A percentile compares a stretch with the other conserved stretches of the same genome.
Conservation (phyloP, 495 filamentous ascomycete species). For the Aspergillus cristatus region DNA sequence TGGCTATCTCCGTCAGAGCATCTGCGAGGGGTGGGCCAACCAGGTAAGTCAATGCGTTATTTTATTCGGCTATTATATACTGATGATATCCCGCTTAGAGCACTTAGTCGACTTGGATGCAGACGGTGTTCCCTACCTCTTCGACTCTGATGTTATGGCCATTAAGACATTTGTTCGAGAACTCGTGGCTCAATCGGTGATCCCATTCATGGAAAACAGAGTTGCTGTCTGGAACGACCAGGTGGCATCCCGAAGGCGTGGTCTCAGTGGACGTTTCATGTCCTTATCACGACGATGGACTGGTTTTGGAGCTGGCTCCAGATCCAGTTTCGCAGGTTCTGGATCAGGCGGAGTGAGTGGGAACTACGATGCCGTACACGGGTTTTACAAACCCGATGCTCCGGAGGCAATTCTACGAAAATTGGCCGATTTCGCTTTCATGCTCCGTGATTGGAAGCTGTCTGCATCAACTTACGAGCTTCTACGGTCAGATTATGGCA, state of each 20-base stretch:
- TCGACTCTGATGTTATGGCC: conserved; percentile 82
- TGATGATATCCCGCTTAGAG: conserved; percentile 16
- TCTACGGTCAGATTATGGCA: conserved; percentile 74
- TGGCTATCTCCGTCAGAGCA: conserved; percentile 89
- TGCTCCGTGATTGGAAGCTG: conserved; percentile 93
- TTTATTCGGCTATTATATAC: background rate
- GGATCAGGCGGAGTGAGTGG: conserved; percentile 33
- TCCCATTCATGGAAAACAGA: conserved; percentile 90
- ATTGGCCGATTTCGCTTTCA: conserved; percentile 89
- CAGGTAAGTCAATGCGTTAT: conserved; percentile 35
- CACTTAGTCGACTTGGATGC: conserved; percentile 54
- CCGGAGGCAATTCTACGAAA: conserved; percentile 89
- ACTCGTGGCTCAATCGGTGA: conserved; percentile 82
- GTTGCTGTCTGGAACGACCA: conserved; percentile 94
- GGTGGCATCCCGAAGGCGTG: conserved; percentile 79
- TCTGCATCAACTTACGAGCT: conserved; percentile 85
- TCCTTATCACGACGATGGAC: conserved; percentile 83
- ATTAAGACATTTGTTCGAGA: conserved; percentile 84
- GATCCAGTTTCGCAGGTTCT: conserved; percentile 31
- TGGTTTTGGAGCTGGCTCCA: conserved; percentile 59
- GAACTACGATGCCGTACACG: conserved; percentile 69
- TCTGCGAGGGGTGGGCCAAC: conserved; percentile 56
- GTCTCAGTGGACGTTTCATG: conserved; percentile 81
- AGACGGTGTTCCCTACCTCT: conserved; percentile 62
- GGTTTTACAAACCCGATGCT: conserved; percentile 74